phyloP scores from a whole-genome alignment of 176 grass and related monocot genomes.

The Rhynchospora pubera region DNA sequence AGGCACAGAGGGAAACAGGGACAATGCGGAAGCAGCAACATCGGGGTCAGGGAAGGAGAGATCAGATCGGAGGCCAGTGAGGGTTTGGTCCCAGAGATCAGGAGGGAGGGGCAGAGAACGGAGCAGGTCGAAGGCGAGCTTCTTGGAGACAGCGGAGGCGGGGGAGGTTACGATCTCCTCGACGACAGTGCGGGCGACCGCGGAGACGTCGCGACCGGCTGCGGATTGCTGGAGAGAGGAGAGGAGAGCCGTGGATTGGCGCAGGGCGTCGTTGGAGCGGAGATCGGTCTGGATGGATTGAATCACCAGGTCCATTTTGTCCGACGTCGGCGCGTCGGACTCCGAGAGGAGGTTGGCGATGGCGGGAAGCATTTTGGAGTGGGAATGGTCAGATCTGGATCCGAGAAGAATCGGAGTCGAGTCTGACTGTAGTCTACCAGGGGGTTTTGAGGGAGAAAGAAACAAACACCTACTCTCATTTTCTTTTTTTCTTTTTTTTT shows the following conservation, averaged over 20 bases:
- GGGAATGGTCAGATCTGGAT: constrained; percentile 22
- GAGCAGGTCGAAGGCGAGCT: constrained; percentile 89
- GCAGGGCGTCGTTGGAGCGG: constrained; percentile 78
- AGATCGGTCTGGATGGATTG: constrained; percentile 80
- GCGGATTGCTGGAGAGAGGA: constrained; percentile 87
- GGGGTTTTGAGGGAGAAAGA: neutral
- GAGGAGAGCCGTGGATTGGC: constrained; percentile 78
- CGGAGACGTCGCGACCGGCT: constrained; percentile 82
- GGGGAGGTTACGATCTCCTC: constrained; percentile 83
- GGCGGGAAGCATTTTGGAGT: constrained; percentile 16
- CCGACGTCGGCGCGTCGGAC: constrained; percentile 5
- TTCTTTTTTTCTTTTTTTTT: neutral
- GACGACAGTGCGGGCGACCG: constrained; percentile 51
- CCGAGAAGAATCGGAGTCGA: constrained; percentile 6
- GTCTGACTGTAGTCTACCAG: neutral
- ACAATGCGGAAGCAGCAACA: constrained; percentile 73
- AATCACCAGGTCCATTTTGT: constrained; percentile 80
- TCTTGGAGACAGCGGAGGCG: constrained; percentile 78
- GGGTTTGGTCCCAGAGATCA: constrained; percentile 26
- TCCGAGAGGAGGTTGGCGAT: constrained; percentile 25
- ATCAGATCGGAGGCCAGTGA: constrained; percentile 52
- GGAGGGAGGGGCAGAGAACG: constrained; percentile 64
- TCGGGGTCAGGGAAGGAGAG: constrained; percentile 92
- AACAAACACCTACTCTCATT: too few relatives aligned
- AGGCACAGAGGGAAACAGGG: constrained; percentile 71